Evolutionary conservation across 371 early-diverging fungal genomes (phyloP).

Genomic region (Mortierella sp.): DNA sequence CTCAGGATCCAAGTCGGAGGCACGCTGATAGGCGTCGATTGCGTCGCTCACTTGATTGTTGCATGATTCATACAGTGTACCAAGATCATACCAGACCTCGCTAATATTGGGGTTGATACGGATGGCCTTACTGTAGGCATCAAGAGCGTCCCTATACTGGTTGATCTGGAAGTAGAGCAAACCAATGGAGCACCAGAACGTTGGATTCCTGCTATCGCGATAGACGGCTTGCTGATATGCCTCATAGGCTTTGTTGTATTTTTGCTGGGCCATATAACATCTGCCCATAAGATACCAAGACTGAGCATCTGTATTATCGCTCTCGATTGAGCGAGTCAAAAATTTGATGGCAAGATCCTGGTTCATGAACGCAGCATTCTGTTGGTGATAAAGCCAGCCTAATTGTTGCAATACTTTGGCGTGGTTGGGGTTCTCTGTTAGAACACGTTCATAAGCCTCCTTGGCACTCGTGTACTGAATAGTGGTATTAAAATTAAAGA

Average conservation of each 20-base stretch:
- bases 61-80: conserved; percentile 97
- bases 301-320: conserved; percentile 92
- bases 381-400: conserved; percentile 96
- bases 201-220: conserved; percentile 94
- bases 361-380: conserved; percentile 82
- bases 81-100: conserved; percentile 98
- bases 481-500: background rate
- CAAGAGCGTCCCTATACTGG: conserved; percentile 95
- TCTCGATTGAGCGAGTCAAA: conserved; percentile 86
- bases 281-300: conserved; percentile 97
- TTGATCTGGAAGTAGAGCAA: conserved; percentile 97
- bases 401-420: conserved; percentile 97
- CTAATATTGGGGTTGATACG: conserved; percentile 93
- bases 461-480: conserved; percentile 82
- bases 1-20: conserved; percentile 90
- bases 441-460: conserved; percentile 94
- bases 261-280: conserved; percentile 96
- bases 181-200: conserved; percentile 99
- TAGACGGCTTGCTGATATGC: conserved; percentile 98
- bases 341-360: conserved; percentile 88
- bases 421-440: conserved; percentile 91
- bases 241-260: conserved; percentile 96
- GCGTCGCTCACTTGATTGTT: conserved; percentile 98
- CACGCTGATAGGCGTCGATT: conserved; percentile 96
- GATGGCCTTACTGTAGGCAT: conserved; percentile 97